Conservation (phyloP, 371 early-diverging fungal genomes). For the Mucor irregularis region DNA sequence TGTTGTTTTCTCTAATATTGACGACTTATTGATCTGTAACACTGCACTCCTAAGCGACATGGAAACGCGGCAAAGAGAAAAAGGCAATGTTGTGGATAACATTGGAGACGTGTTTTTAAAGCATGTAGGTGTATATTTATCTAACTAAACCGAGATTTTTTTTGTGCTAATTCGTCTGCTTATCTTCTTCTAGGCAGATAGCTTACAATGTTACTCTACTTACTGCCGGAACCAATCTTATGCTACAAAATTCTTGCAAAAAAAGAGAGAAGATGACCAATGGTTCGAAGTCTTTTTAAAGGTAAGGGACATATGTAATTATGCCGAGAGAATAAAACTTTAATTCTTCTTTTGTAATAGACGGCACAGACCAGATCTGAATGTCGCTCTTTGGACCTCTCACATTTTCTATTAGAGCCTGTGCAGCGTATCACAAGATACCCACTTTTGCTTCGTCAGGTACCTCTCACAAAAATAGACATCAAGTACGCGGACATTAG, state of each 20-base stretch:
- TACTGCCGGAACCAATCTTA: constrained; percentile 72
- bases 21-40: constrained; percentile 69
- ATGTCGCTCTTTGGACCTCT: constrained; percentile 81
- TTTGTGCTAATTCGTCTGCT: too few relatives aligned
- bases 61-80: constrained; percentile 60
- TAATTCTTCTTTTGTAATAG: constrained; percentile 19
- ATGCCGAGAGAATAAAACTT: background rate
- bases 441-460: constrained; percentile 84
- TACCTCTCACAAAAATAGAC: constrained; percentile 8
- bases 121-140: constrained; percentile 49
- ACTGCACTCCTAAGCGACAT: constrained; percentile 71
- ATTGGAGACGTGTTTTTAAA: constrained; percentile 67
- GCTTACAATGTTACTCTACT: constrained; percentile 59
- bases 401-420: constrained; percentile 87
- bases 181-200: constrained; percentile 38
- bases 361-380: constrained; percentile 63
- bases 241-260: constrained; percentile 66
- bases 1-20: constrained; percentile 68
- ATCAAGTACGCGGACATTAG: background rate
- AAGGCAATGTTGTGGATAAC: constrained; percentile 46
- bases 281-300: constrained; percentile 64
- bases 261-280: constrained; percentile 55
- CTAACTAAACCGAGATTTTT: too few relatives aligned
- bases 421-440: constrained; percentile 94
- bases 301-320: constrained; percentile 29